Evolutionary conservation across 1,139 yeast genomes (phyloP).

Genomic region (Saccharomyces pastorianus): DNA sequence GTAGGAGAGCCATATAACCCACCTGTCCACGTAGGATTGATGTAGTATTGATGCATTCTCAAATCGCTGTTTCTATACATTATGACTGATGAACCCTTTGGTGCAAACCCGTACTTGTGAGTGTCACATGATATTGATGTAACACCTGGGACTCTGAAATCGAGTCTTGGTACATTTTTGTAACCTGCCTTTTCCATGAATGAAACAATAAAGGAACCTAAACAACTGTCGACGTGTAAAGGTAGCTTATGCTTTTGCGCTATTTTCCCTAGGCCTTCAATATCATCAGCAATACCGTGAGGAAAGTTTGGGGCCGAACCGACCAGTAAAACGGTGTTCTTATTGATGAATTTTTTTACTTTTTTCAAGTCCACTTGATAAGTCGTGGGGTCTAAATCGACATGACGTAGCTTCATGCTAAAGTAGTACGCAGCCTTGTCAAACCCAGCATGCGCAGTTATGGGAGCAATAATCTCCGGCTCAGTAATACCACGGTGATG

Average conservation of each 20-base stretch:
- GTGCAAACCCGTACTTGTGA: slow-evolving; percentile 96
- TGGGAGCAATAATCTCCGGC: slow-evolving; percentile 87
- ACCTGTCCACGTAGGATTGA: slow-evolving; percentile 82
- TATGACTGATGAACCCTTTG: slow-evolving; percentile 88
- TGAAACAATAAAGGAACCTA: slow-evolving; percentile 85
- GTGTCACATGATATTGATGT: slow-evolving; percentile 96
- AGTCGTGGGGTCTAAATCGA: slow-evolving; percentile 62
- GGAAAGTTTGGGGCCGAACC: slow-evolving; percentile 98
- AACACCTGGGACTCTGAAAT: slow-evolving; percentile 83
- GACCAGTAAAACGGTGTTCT: slow-evolving; percentile 71
- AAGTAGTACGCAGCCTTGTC: slow-evolving; percentile 91
- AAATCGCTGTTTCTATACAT: slow-evolving; percentile 69
- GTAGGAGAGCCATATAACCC: slow-evolving; percentile 97
- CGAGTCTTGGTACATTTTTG: slow-evolving; percentile 61
- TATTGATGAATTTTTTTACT: slow-evolving; percentile 58
- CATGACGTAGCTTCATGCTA: slow-evolving; percentile 77
- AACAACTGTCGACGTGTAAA: slow-evolving; percentile 89
- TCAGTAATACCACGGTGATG: slow-evolving; percentile 50
- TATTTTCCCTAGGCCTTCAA: slow-evolving; percentile 57
- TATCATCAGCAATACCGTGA: slow-evolving; percentile 90
- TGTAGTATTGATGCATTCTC: slow-evolving; percentile 76
- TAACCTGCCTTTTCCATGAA: slow-evolving; percentile 63
- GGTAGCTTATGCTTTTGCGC: slow-evolving; percentile 65
- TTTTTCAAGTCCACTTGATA: slow-evolving; percentile 58
- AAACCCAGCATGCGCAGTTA: slow-evolving; percentile 89